Evolutionary conservation across 805 yeast genomes (phyloP).

Genomic region (Scheffersomyces amazonensis): DNA sequence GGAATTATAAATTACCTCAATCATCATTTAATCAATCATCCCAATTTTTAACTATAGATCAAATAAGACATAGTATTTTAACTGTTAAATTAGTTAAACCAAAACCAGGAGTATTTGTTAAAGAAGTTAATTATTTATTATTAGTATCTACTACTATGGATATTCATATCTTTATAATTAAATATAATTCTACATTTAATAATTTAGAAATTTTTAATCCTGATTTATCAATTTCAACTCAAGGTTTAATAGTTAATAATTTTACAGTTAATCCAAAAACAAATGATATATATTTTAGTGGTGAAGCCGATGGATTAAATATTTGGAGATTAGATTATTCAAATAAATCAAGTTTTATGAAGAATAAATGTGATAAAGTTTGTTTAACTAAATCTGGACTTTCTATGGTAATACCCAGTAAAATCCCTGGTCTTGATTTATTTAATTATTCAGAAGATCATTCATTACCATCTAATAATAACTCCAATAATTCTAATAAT

Average conservation of each 20-base stretch:
- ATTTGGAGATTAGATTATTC: conserved; percentile 88
- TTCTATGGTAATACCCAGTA: conserved; percentile 36
- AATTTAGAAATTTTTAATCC: conserved; percentile 76
- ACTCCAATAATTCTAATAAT: too few species aligned
- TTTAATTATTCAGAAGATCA: conserved; percentile 17
- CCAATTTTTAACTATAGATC: conserved; percentile 80
- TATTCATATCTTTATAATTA: conserved; percentile 72
- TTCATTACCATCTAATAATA: conserved; percentile 7
- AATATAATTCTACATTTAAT: conserved; percentile 41
- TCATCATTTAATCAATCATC: conserved; percentile 40
- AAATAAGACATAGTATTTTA: conserved; percentile 71
- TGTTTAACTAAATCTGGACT: conserved; percentile 71
- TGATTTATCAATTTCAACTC: conserved; percentile 73
- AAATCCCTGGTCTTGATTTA: conserved; percentile 30
- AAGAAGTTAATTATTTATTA: conserved; percentile 67
- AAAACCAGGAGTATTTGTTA: conserved; percentile 74
- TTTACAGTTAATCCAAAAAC: conserved; percentile 59
- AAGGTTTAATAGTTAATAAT: conserved; percentile 70
- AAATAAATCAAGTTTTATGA: conserved; percentile 82
- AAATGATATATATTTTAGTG: conserved; percentile 80
- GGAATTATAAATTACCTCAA: conserved; percentile 70
- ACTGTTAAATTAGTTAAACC: conserved; percentile 80
- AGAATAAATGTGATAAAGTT: conserved; percentile 75
- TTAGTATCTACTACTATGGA: conserved; percentile 79
- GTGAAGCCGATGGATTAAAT: conserved; percentile 72